Evolutionary conservation across 1,284 basidiomycete species (phyloP).

Genomic region (Trametes pubescens): DNA sequence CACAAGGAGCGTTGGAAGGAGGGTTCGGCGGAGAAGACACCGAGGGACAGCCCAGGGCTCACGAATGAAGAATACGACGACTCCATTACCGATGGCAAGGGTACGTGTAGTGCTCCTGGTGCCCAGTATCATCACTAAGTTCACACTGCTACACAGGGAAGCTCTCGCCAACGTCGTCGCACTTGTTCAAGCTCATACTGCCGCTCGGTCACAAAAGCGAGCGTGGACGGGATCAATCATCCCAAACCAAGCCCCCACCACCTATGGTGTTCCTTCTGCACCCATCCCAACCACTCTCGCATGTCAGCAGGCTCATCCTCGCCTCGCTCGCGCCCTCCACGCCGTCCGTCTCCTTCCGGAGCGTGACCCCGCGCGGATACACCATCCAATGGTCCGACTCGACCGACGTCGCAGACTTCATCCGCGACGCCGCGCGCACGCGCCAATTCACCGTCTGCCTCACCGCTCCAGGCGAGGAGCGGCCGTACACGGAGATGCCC

Average conservation of each 20-base stretch:
- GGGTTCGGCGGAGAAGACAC: conserved; percentile 15
- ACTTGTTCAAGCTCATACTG: conserved; percentile 71
- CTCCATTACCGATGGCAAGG: conserved; percentile 37
- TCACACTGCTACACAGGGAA: conserved; percentile 51
- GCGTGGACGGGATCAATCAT: conserved; percentile 12
- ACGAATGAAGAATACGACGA: conserved; percentile 40
- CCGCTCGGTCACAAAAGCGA: conserved; percentile 50
- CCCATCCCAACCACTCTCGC: conserved; percentile 66
- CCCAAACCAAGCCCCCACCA: conserved; percentile 38
- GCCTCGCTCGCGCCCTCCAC: conserved; percentile 50
- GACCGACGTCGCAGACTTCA: conserved; percentile 73
- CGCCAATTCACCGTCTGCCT: conserved; percentile 65
- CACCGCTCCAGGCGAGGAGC: conserved; percentile 30
- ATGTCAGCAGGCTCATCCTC: conserved; percentile 59
- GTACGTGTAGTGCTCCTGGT: conserved; percentile 12
- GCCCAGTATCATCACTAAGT: neutral
- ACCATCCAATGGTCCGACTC: conserved; percentile 67
- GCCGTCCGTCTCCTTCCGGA: conserved; percentile 55
- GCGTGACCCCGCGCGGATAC: conserved; percentile 48
- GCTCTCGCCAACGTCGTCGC: conserved; percentile 66
- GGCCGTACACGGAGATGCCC: conserved; percentile 47
- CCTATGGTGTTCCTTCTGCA: conserved; percentile 68
- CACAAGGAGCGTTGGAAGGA: conserved; percentile 49
- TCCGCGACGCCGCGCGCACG: conserved; percentile 65
- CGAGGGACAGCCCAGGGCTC: conserved; percentile 21